phyloP scores from a whole-genome alignment of 2,329 filamentous ascomycete genomes.

The Ilyonectria destructans region DNA sequence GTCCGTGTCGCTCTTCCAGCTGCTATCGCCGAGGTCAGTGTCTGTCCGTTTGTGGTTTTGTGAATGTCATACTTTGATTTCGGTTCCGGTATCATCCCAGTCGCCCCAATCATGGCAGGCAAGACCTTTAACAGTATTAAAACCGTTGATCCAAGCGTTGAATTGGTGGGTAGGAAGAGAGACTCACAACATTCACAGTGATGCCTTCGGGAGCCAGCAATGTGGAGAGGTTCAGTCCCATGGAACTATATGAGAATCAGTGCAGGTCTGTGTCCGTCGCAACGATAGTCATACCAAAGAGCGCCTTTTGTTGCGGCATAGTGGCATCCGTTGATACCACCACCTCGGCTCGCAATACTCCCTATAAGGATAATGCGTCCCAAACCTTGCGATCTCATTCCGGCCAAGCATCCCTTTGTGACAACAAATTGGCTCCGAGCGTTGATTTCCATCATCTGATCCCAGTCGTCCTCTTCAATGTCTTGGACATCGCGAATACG shows the following conservation, averaged over 20 bases:
- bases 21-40: slow-evolving; percentile 38
- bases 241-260: slow-evolving; percentile 48
- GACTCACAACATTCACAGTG: slow-evolving; percentile 55
- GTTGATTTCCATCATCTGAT: slow-evolving; percentile 56
- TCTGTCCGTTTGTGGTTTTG: not conserved
- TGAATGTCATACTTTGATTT: slow-evolving; percentile 45
- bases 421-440: slow-evolving; percentile 55
- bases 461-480: slow-evolving; percentile 56
- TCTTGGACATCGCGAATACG: slow-evolving; percentile 54
- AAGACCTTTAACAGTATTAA: slow-evolving; percentile 41
- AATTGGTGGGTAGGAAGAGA: not conserved
- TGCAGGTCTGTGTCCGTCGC: not conserved
- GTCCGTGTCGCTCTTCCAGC: slow-evolving; percentile 51
- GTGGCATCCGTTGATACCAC: slow-evolving; percentile 55
- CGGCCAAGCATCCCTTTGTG: slow-evolving; percentile 51
- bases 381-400: slow-evolving; percentile 53
- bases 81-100: slow-evolving; percentile 55
- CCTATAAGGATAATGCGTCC: slow-evolving; percentile 53
- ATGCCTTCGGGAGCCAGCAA: slow-evolving; percentile 53
- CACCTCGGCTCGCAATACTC: slow-evolving; percentile 54
- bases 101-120: slow-evolving; percentile 56
- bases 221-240: slow-evolving; percentile 55
- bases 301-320: slow-evolving; percentile 56
- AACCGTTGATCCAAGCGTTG: not conserved
- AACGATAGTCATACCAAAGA: slow-evolving; percentile 34